Base-by-base conservation (phyloP, 345 rosid species). In the Iberis pinnata region DNA sequence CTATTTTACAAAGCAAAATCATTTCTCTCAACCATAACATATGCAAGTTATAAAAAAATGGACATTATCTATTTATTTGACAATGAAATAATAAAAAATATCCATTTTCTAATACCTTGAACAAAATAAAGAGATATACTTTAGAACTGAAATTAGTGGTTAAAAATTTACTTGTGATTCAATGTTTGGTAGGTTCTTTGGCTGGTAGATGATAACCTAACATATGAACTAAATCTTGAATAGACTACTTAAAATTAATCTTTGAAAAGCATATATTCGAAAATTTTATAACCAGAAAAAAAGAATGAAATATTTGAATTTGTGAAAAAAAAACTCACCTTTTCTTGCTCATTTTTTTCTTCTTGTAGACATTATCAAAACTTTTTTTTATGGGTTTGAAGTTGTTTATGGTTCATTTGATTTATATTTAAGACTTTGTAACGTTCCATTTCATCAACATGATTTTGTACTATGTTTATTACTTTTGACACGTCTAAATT, bases 171-270 rank as follows among this genome's bases (percentile, higher is more conserved):
- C 12, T 63, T 39, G 15, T 39, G 39, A 16, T 64, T 42, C 25
- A 32, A 42, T 42, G 63, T 42, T 65, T 65, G 63, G 58, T 56
- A 56, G 51, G 17, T 17, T 7, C 33, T 50, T 49, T 57, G 35
- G 58, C 24, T 56, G 32, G 45, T 47, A 56, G 52, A 49, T 32
- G 63, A 37, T 56, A 25, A 65, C 70, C 70, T 65, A 56, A 56
- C 61, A 39, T 11, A 11, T 29, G 43, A 56, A 38, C 24, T 49
- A 13, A 56, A 33, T 40, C 14, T 12, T 33, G 22, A 38, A 56
- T 56, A 46, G 58, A 42, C 63, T 38, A 48, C 46, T 33, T 41
- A 10, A 56, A 24, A 32, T 41, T 24, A 50, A 49, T 52, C 29
- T 22, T n/a, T n/a, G n/a, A n/a, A n/a, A n/a, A n/a, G n/a, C n/a